Conservation (phyloP, 1,284 basidiomycete genomes). For the Athelia psychrophila region DNA sequence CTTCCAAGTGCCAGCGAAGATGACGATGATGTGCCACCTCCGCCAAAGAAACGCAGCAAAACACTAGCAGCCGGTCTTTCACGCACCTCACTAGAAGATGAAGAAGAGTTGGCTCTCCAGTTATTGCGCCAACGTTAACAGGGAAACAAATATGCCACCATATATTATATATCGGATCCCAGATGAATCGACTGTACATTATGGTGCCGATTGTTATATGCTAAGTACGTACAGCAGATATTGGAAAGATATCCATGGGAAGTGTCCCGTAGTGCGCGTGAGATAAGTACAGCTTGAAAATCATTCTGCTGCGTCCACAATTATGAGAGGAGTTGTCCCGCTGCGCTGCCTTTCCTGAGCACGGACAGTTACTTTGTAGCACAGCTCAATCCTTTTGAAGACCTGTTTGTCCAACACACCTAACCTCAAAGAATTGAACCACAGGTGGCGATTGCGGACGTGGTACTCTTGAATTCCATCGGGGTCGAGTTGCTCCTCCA, state of each 20-base stretch:
- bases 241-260: too few relatives aligned
- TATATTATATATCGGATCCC: too few relatives aligned
- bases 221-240: too few relatives aligned
- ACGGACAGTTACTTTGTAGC: conserved; percentile 42
- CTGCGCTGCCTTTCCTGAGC: conserved; percentile 19
- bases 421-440: conserved; percentile 41
- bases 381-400: conserved; percentile 33
- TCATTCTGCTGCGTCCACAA: too few relatives aligned
- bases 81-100: conserved; percentile 37
- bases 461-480: conserved; percentile 25
- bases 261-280: too few relatives aligned
- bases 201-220: too few relatives aligned
- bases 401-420: conserved; percentile 32
- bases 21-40: conserved; percentile 31
- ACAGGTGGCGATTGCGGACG: conserved; percentile 37
- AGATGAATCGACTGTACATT: too few relatives aligned
- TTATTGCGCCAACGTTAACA: conserved; percentile 31
- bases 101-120: conserved; percentile 49
- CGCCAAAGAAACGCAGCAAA: conserved; percentile 38
- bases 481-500: conserved; percentile 27
- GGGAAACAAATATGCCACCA: background rate
- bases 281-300: too few relatives aligned
- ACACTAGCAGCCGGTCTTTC: conserved; percentile 4
- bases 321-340: too few relatives aligned
- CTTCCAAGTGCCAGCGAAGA: conserved; percentile 46